Evolutionary conservation across 2,329 filamentous ascomycete species (phyloP).

Genomic region (Lomentospora prolificans): DNA sequence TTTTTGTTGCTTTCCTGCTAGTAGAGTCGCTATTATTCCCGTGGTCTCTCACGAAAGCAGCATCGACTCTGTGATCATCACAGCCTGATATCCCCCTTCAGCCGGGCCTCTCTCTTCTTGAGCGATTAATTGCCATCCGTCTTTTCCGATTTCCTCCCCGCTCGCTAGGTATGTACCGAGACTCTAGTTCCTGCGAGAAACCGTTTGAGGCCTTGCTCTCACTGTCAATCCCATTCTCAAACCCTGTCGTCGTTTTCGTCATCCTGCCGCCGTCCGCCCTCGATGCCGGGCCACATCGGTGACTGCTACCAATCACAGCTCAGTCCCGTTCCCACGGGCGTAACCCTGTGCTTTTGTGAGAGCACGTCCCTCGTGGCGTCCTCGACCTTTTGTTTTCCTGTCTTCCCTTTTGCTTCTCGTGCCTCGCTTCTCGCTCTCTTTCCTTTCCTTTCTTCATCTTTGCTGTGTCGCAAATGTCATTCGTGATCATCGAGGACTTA

Average conservation of each 20-base stretch:
- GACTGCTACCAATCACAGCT: not conserved
- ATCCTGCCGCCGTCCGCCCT: not conserved
- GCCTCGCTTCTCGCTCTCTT: not conserved
- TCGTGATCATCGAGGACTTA: slow-evolving; percentile 45
- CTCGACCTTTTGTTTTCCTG: not conserved
- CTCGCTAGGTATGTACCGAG: too few species aligned
- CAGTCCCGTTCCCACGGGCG: not conserved
- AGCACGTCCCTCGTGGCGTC: not conserved
- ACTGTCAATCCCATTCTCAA: too few species aligned
- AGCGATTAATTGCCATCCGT: not conserved
- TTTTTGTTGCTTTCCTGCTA: not conserved
- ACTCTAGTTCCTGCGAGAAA: not conserved
- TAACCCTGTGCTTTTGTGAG: not conserved
- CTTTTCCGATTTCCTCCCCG: too few species aligned
- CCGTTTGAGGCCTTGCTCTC: too few species aligned
- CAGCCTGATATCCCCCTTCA: not conserved
- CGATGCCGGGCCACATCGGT: not conserved
- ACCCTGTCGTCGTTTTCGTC: not conserved
- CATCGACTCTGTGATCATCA: not conserved
- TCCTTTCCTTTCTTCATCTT: not conserved
- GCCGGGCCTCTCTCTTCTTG: not conserved
- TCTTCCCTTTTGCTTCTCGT: not conserved
- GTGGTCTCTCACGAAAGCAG: not conserved
- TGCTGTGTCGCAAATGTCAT: slow-evolving; percentile 18
- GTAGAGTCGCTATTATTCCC: not conserved